phyloP scores from a whole-genome alignment of 768 basidiomycete genomes.

The Dioszegia hungarica region DNA sequence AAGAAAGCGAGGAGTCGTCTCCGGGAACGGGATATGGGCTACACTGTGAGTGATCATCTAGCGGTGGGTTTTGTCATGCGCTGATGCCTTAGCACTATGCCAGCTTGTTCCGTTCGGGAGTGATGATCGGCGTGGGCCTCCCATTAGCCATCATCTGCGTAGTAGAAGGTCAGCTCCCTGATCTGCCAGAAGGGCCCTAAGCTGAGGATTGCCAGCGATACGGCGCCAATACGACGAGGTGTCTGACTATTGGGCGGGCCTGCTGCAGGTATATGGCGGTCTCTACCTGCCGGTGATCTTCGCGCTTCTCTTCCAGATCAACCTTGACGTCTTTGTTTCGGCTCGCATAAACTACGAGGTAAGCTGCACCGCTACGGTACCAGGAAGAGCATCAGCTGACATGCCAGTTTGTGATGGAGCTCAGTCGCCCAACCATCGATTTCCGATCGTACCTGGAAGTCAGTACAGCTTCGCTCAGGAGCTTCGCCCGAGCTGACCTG shows the following conservation, averaged over 20 bases:
- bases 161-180: constrained; percentile 57
- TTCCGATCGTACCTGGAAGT: constrained; percentile 72
- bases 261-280: constrained; percentile 76
- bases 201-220: constrained; percentile 53
- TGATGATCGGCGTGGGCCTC: constrained; percentile 65
- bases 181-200: neutral
- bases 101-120: constrained; percentile 65
- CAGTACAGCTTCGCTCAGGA: neutral
- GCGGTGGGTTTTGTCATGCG: neutral
- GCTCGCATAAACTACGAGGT: constrained; percentile 89
- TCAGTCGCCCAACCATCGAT: constrained; percentile 69
- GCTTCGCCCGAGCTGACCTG: neutral
- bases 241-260: constrained; percentile 66
- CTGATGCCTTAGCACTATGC: constrained; percentile 27
- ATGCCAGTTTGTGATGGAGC: constrained; percentile 51
- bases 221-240: constrained; percentile 54
- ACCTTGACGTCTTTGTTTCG: constrained; percentile 69
- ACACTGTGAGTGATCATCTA: constrained; percentile 27
- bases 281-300: constrained; percentile 71
- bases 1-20: constrained; percentile 71
- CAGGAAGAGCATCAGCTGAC: constrained; percentile 17
- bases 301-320: constrained; percentile 70
- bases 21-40: constrained; percentile 51
- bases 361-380: constrained; percentile 51
- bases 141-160: constrained; percentile 66